Evolutionary conservation across 2,329 filamentous ascomycete species (phyloP).

Genomic region (Calonectria hongkongensis): DNA sequence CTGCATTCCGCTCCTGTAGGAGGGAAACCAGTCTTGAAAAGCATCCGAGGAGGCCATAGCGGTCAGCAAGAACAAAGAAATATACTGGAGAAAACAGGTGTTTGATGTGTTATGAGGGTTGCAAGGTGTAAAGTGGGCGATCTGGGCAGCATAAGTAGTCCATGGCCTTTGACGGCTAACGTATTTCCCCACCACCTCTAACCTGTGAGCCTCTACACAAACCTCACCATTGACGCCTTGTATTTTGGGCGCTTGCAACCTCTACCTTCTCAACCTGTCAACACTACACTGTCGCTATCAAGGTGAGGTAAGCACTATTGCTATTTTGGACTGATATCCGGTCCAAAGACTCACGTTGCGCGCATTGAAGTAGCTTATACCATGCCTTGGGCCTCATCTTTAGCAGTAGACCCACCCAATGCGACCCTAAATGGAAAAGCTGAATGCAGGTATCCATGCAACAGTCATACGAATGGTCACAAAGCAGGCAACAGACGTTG

Average conservation of each 20-base stretch:
- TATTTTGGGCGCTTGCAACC: no score
- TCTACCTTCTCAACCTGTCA: no score
- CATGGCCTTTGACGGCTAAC: neutral
- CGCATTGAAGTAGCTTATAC: neutral
- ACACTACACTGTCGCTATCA: no score
- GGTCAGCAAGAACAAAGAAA: neutral
- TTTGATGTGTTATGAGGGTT: neutral
- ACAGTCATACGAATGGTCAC: no score
- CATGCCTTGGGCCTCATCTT: no score
- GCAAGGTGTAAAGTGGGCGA: neutral
- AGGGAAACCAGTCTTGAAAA: conserved; percentile 1
- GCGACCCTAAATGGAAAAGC: neutral
- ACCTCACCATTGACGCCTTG: no score
- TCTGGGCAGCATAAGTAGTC: neutral
- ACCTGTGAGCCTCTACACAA: no score
- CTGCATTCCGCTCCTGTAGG: neutral
- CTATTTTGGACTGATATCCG: neutral
- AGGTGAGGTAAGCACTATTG: no score
- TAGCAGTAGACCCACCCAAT: neutral
- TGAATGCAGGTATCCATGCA: no score
- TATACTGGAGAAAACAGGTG: neutral
- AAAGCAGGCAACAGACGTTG: no score
- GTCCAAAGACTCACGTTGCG: neutral
- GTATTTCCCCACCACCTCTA: neutral
- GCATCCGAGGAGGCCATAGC: neutral